A percentile compares a stretch with the other conserved stretches of the same genome.
Conservation (phyloP, 345 rosid genomes). For the Dipteronia sinensis region DNA sequence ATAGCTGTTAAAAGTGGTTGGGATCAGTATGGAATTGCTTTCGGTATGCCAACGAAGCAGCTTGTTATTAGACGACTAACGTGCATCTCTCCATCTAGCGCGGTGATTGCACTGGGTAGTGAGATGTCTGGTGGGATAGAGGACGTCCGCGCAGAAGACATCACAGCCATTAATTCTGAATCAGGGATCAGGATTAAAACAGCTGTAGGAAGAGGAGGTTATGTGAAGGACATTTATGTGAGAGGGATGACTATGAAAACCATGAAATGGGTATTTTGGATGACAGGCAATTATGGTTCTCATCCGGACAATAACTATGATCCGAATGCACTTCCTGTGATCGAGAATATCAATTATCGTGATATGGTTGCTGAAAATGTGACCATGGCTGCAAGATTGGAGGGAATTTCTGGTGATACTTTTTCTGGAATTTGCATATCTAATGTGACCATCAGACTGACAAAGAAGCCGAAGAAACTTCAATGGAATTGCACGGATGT, state of each 20-base stretch:
- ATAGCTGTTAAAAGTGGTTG: constrained; percentile 89
- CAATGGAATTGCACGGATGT: constrained; percentile 86
- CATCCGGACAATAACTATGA: constrained; percentile 74
- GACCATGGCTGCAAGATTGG: constrained; percentile 60
- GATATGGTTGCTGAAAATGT: constrained; percentile 80
- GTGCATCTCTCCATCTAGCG: constrained; percentile 87
- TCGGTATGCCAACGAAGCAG: constrained; percentile 75
- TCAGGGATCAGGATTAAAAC: constrained; percentile 84
- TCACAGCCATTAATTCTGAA: constrained; percentile 67
- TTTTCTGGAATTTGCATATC: constrained; percentile 81
- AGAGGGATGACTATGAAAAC: constrained; percentile 67
- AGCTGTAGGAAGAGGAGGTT: constrained; percentile 77
- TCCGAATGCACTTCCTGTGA: constrained; percentile 65
- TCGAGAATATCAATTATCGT: constrained; percentile 60
- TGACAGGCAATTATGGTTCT: constrained; percentile 79
- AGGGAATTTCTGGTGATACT: constrained; percentile 58
- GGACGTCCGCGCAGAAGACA: constrained; percentile 80
- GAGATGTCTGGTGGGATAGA: constrained; percentile 93
- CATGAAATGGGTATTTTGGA: constrained; percentile 88
- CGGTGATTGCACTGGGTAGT: constrained; percentile 83
- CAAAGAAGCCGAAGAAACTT: constrained; percentile 47
- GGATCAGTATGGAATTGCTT: constrained; percentile 75
- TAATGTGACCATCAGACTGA: constrained; percentile 61
- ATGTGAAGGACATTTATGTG: constrained; percentile 71
- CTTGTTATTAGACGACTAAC: constrained; percentile 73